A percentile compares a stretch with the other conserved stretches of the same genome.
Evolutionary conservation across 805 yeast species (phyloP).

Genomic region (Hanseniaspora lindneri): DNA sequence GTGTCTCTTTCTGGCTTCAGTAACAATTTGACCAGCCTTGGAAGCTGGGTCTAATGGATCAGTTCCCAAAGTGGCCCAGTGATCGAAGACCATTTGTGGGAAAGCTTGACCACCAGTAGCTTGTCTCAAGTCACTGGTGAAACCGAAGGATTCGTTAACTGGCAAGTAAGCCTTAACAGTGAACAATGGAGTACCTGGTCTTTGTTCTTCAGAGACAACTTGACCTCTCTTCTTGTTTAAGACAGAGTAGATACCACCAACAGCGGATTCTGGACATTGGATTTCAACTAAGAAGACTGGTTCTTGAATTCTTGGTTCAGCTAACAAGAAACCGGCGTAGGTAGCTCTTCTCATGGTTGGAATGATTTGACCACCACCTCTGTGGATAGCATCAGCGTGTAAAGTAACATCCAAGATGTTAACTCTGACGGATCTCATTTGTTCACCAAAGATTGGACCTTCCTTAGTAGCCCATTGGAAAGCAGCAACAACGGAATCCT

Average conservation of each 20-base stretch:
- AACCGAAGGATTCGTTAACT: constrained; percentile 99
- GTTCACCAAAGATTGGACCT: constrained; percentile 98
- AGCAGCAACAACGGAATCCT: constrained; percentile 98
- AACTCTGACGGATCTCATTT: constrained; percentile 88
- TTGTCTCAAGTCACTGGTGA: constrained; percentile 98
- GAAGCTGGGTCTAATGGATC: constrained; percentile 81
- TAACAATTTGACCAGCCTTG: constrained; percentile 56
- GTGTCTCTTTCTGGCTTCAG: constrained; percentile 78
- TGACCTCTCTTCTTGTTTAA: constrained; percentile 99
- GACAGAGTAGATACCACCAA: constrained; percentile 99
- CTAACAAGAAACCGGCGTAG: constrained; percentile 94
- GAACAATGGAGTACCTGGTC: constrained; percentile 99
- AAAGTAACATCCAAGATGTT: constrained; percentile 98
- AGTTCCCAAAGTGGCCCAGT: constrained; percentile 86
- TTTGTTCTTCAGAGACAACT: constrained; percentile 97
- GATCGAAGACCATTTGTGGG: constrained; percentile 99
- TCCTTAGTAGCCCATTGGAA: constrained; percentile 99
- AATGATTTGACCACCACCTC: constrained; percentile 99
- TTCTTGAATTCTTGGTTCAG: constrained; percentile 98
- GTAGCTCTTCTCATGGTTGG: constrained; percentile 99
- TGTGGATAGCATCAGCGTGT: constrained; percentile 99
- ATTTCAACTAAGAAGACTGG: constrained; percentile 98
- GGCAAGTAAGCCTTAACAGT: constrained; percentile 99
- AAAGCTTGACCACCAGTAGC: constrained; percentile 99
- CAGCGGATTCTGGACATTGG: constrained; percentile 98